Evolutionary conservation across 2,329 filamentous ascomycete species (phyloP), one percentile per base, ranked within the genome.

Genomic region (Ophiostoma montium): DNA sequence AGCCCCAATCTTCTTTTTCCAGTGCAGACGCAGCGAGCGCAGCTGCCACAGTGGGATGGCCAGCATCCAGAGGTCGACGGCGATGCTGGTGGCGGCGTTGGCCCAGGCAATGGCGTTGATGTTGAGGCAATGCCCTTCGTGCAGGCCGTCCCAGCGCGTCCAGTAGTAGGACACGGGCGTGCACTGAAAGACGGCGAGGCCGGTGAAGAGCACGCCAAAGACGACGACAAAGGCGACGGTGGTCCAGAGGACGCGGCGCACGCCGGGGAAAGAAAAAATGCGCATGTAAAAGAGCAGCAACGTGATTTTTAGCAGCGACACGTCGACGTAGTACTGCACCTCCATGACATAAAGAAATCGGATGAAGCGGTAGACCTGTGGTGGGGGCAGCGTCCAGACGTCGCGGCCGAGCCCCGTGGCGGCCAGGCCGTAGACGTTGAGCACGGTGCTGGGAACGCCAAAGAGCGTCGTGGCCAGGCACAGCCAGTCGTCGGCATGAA

Each of bases 281-380:
- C 71, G 68, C 5, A 74, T 60, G 55, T 76, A 78, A 59, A 78
- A 76, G 56, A 72, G 65, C 1, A 78, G 60, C 21, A 79, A 62
- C 0, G 73, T 67, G 5, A 74, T 58, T 54, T 77, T 75, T 13
- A 72, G 63, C 27, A 73, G 59, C 2, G 68, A 61, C 11, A 74
- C 58, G 15, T 69, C 60, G 3, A 60, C 48, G 55, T 75, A 73
- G 58, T 77, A 75, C 18, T 73, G 42, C 42, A 61, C 50, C 33
- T 58, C 55, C 55, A 65, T 62, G 51, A 65, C 56, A 54, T 68
- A 74, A 21, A 74, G 67, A 54, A 60, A 66, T 21, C 63, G 60
- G 8, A 65, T 57, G 27, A 76, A 70, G 1, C 58, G 57, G 27
- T 66, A 70, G 42, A 78, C 65, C n/a, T 64, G 55, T 0, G 63